Base-by-base conservation (phyloP, 176 grass and related monocot species). In the Oryza rufipogon region DNA sequence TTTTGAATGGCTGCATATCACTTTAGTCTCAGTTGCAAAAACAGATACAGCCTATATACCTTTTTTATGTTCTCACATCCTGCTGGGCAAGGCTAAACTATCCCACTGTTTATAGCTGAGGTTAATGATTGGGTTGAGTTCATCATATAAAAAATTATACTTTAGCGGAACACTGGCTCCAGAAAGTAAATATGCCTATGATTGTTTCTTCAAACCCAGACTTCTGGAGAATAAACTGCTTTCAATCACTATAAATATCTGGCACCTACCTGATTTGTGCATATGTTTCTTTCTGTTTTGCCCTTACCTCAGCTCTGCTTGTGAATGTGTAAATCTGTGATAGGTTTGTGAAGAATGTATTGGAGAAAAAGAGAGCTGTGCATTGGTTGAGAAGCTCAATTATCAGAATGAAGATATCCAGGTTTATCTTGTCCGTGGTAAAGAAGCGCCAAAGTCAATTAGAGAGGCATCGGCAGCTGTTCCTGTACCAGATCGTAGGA, bases 291-390 rank as follows among this genome's bases (percentile, higher is more conserved):
- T 70, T 0, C 17, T 22, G 48, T 4, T 51, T 11, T 46, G 10
- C 25, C 20, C 6, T 12, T 11, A 39, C 70, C 34, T 39, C 66
- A 66, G 16, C 23, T 78, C 19, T 81, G 17, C 68, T 10, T 68
- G 32, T 90, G 76, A 86, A 75, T 51, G 19, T 20, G 54, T 20
- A 58, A 63, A 23, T 82, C 48, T 90, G 66, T 70, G 28, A 56
- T 70, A 99, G 96, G 83, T 92, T 75, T 99, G 96, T 66, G 91
- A 96, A 88, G 88, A 90, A 78, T 99, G 96, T 86, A 99, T 99
- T 83, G 89, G 93, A 71, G 96, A 99, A 89, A 96, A 86, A 65
- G 91, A 96, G 81, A 99, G 91, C 68, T 91, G 91, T 83, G 86
- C 86, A 69, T 86, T 99, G 85, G 86, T 92, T 81, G 76, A 92